These are phyloP conservation scores for Oxytropis ochrocephala DNA, from an alignment of 306 rosid species.

Conservation along the genomic window DNA sequence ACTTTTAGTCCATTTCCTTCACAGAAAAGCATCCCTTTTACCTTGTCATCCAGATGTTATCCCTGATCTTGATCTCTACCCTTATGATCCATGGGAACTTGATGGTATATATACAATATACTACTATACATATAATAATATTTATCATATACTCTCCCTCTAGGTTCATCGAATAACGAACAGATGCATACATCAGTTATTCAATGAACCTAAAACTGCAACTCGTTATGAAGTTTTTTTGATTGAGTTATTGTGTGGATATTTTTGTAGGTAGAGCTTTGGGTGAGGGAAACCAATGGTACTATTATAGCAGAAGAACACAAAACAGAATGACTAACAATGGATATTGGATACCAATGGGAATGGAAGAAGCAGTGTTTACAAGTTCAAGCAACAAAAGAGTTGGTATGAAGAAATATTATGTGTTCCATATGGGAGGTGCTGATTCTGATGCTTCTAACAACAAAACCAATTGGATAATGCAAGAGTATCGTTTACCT, in stretches of 20 bases:
- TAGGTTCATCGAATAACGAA: too few relatives aligned
- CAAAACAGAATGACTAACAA: conserved; percentile 49
- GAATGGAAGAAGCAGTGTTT: conserved; percentile 60
- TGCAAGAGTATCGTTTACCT: conserved; percentile 77
- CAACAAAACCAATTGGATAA: conserved; percentile 72
- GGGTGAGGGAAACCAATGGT: conserved; percentile 84
- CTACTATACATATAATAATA: neutral
- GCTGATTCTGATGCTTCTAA: conserved; percentile 44
- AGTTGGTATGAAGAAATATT: conserved; percentile 72
- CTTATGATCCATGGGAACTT: conserved; percentile 88
- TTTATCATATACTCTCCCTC: too few relatives aligned
- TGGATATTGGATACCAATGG: conserved; percentile 75
- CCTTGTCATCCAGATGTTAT: conserved; percentile 96
- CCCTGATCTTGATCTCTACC: conserved; percentile 85
- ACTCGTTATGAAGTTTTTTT: too few relatives aligned
- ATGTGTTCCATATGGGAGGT: conserved; percentile 55
- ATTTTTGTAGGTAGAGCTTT: conserved; percentile 67
- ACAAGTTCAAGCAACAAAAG: conserved; percentile 33
- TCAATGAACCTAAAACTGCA: too few relatives aligned
- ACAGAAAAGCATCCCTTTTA: conserved; percentile 71
- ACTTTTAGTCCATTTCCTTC: conserved; percentile 87
- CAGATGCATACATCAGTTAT: too few relatives aligned
- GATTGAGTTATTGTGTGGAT: too few relatives aligned
- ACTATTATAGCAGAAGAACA: conserved; percentile 75
- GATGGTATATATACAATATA: conserved; percentile 43